Base-by-base conservation (phyloP, 148 eudicot species). In the Polygonum aviculare region DNA sequence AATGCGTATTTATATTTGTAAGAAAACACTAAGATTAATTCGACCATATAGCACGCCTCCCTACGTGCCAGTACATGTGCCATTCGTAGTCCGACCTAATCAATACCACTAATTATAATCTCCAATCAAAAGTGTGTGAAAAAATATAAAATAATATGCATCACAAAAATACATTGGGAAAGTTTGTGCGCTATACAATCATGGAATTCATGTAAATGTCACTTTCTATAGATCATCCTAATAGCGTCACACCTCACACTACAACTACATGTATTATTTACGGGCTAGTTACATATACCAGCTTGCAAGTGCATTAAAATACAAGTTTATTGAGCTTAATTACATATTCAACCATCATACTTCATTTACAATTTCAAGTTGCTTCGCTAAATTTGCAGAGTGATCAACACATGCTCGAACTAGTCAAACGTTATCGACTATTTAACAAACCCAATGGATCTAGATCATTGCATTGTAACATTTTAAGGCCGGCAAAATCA, bases 31-130 rank as follows among this genome's bases (percentile, higher is more conserved):
- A 14, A 50, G 15, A 15, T 2, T 15, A 50, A 12, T 50, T 36
- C 19, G 21, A 67, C 2, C n/a, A 67, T 67, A 67, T 38, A 67
- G 40, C n/a, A 63, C 41, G 70, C 16, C 39, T 5, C 40, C 14
- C 19, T 35, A 67, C 72, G 44, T 67, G 72, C 44, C 72, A 36
- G 38, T 67, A 45, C 38, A 67, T 67, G 72, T 67, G 72, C 72
- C 19, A 67, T 67, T 67, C 10, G 72, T 36, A 4, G 45, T 67
- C 72, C 72, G 44, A 67, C 72, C 44, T 26, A 67, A 67, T 67
- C 44, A 16, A 16, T 67, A 36, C 44, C 38, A 5, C 4, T 36
- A 36, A 67, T 67, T 35, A 26, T 26, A 67, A 36, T 67, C 10
- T 36, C n/a, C 7, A 35, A 12, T 21, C 8, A 36, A 5, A 0